Evolutionary conservation across 768 basidiomycete genomes (phyloP).

Genomic region (Amylocystis lapponica): DNA sequence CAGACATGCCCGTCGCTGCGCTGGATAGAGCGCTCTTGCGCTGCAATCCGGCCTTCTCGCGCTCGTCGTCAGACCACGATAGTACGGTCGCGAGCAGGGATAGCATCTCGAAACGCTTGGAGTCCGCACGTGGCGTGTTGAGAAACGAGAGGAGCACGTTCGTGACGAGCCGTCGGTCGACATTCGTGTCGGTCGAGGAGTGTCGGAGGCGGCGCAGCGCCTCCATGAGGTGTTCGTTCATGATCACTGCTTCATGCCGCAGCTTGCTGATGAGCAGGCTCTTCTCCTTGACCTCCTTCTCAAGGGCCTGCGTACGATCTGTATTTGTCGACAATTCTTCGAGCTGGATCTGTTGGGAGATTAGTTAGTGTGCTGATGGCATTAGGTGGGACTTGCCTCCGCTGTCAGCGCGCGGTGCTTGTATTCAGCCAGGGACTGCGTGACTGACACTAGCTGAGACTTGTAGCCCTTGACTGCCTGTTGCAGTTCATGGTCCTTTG

Average conservation of each 20-base stretch:
- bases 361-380: constrained; percentile 18
- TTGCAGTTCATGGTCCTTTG: constrained; percentile 85
- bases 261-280: constrained; percentile 90
- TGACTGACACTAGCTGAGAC: constrained; percentile 59
- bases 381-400: constrained; percentile 40
- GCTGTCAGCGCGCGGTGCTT: constrained; percentile 85
- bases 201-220: constrained; percentile 91
- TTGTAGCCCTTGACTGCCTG: constrained; percentile 83
- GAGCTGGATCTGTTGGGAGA: constrained; percentile 53
- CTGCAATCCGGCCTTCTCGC: constrained; percentile 86
- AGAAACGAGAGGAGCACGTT: constrained; percentile 92
- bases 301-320: constrained; percentile 62
- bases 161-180: constrained; percentile 89
- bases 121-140: constrained; percentile 82
- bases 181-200: constrained; percentile 78
- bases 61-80: constrained; percentile 88
- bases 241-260: constrained; percentile 94
- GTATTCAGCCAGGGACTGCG: constrained; percentile 81
- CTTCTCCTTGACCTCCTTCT: constrained; percentile 95
- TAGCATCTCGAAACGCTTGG: constrained; percentile 97
- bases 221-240: constrained; percentile 97
- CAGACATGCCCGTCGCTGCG: constrained; percentile 8
- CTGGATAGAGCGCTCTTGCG: constrained; percentile 33
- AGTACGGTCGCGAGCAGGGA: constrained; percentile 82
- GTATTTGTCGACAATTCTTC: constrained; percentile 67